phyloP scores from a whole-genome alignment of 176 grass and related monocot genomes.

The Typha latifolia region DNA sequence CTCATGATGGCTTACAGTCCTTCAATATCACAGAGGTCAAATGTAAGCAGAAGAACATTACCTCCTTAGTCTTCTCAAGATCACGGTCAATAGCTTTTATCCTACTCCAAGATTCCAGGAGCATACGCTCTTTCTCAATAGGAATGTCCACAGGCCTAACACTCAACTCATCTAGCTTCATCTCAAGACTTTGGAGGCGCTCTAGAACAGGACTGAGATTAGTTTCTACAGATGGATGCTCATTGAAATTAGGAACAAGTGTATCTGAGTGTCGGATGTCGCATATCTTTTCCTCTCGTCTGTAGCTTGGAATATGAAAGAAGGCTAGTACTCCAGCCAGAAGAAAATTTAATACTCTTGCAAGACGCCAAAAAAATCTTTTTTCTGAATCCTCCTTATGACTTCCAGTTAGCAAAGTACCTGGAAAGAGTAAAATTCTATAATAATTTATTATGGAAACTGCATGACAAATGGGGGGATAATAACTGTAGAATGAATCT shows the following conservation, averaged over 20 bases:
- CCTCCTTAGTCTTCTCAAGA: conserved; percentile 93
- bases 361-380: conserved; percentile 29
- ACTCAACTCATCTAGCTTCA: conserved; percentile 49
- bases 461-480: no score
- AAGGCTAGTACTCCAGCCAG: conserved; percentile 41
- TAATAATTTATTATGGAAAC: background rate
- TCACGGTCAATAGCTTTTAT: conserved; percentile 94
- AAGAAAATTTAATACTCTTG: conserved; percentile 35
- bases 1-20: no score
- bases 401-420: background rate
- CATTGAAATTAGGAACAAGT: conserved; percentile 27
- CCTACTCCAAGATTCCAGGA: conserved; percentile 87
- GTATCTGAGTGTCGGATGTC: conserved; percentile 15
- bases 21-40: background rate
- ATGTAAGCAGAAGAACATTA: conserved; percentile 19
- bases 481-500: no score
- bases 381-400: conserved; percentile 12
- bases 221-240: conserved; percentile 33
- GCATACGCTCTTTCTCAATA: conserved; percentile 56
- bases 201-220: conserved; percentile 45
- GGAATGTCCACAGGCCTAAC: conserved; percentile 60
- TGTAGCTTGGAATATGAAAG: conserved; percentile 27
- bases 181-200: conserved; percentile 64
- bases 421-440: conserved; percentile 9
- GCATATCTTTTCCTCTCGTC: conserved; percentile 16